Evolutionary conservation across 2,329 filamentous ascomycete genomes (phyloP).

Genomic region (Tolypocladium album): DNA sequence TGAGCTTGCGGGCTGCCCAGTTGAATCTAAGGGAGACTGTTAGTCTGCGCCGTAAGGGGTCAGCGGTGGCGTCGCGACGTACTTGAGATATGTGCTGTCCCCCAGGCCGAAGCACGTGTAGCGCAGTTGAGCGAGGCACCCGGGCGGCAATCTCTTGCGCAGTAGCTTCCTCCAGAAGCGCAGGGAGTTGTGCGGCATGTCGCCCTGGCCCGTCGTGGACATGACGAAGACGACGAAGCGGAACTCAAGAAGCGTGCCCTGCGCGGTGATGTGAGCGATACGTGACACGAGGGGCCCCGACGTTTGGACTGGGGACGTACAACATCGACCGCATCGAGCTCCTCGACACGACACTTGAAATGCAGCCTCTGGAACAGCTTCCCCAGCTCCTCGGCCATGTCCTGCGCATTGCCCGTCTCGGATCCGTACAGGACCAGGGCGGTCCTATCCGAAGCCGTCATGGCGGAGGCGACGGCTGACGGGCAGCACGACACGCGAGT

Average conservation of each 20-base stretch:
- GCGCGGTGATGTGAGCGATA: background rate
- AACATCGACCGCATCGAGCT: constrained; percentile 66
- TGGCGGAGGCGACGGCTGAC: constrained; percentile 2
- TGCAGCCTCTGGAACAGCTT: constrained; percentile 64
- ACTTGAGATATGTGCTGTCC: constrained; percentile 91
- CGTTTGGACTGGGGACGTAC: constrained; percentile 39
- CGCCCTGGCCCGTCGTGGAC: constrained; percentile 91
- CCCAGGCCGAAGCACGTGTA: constrained; percentile 88
- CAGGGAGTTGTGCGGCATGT: constrained; percentile 75
- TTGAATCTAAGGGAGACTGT: constrained; percentile 58
- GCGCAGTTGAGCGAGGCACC: constrained; percentile 54
- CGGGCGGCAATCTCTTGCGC: constrained; percentile 62
- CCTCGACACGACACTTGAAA: constrained; percentile 64
- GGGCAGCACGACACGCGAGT: background rate
- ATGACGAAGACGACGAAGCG: constrained; percentile 66
- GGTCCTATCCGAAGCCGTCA: constrained; percentile 22
- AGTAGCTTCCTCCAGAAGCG: constrained; percentile 79
- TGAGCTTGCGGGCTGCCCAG: constrained; percentile 80
- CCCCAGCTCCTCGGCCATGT: constrained; percentile 78
- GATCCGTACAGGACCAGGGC: constrained; percentile 79
- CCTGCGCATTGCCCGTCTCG: constrained; percentile 89
- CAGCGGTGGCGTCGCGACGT: constrained; percentile 15
- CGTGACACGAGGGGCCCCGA: background rate
- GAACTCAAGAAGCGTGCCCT: constrained; percentile 41
- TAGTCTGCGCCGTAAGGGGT: background rate